Evolutionary conservation across 2,329 filamentous ascomycete genomes (phyloP).

Genomic region (Aciculosporium take): DNA sequence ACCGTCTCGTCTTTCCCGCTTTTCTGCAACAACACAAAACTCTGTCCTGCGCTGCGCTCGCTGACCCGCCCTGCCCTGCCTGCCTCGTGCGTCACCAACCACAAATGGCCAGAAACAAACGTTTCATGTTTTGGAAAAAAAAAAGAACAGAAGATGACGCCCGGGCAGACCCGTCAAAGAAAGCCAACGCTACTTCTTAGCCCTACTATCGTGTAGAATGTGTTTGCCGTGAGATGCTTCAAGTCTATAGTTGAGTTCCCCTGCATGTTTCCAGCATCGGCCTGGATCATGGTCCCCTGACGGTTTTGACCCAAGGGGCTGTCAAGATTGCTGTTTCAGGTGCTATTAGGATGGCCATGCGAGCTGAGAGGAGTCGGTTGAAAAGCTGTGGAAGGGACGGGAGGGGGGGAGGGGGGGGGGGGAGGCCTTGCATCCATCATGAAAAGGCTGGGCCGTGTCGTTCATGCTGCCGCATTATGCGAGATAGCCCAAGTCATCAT

Average conservation of each 20-base stretch:
- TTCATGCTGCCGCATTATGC: constrained; percentile 34
- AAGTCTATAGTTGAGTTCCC: neutral
- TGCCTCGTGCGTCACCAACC: neutral
- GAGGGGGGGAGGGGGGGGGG: no score
- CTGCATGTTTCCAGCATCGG: neutral
- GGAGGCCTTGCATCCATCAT: no score
- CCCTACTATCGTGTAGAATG: no score
- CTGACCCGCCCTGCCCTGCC: neutral
- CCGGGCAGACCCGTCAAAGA: neutral
- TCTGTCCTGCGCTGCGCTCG: neutral
- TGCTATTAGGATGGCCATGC: neutral
- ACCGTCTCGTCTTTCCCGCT: neutral
- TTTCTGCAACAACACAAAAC: neutral
- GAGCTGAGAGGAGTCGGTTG: neutral
- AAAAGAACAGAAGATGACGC: neutral
- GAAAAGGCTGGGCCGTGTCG: neutral
- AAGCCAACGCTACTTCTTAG: no score
- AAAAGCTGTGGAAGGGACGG: neutral
- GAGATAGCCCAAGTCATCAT: constrained; percentile 87
- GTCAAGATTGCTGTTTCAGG: neutral
- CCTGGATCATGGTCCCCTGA: no score
- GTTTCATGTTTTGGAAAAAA: no score
- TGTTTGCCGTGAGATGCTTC: neutral
- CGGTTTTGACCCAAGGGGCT: no score
- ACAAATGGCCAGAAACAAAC: no score